Conservation (phyloP, 148 eudicot species). For the Vaccinium darrowii region DNA sequence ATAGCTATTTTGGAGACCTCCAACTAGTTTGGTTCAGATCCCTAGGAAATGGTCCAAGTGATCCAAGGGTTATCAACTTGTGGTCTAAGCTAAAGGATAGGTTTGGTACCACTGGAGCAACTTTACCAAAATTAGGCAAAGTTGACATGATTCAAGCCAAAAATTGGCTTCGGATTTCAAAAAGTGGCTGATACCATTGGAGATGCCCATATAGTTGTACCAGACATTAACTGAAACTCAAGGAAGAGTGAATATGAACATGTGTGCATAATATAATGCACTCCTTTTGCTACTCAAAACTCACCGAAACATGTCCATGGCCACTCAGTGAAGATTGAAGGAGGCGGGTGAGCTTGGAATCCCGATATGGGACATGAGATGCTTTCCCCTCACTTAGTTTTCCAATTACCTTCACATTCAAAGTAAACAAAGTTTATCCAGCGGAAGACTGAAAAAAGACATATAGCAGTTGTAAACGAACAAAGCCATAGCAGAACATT, state of each 20-base stretch:
- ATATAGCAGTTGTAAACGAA: neutral
- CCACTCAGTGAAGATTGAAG: slow-evolving; percentile 95
- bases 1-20: neutral
- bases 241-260: neutral
- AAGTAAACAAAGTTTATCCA: slow-evolving; percentile 15
- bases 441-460: neutral
- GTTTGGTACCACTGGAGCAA: neutral
- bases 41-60: neutral
- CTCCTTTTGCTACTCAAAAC: slow-evolving; percentile 20
- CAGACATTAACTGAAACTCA: neutral
- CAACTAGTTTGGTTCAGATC: neutral
- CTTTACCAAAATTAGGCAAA: neutral
- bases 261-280: neutral
- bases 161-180: neutral
- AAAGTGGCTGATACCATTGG: neutral
- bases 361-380: slow-evolving; percentile 91
- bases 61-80: neutral
- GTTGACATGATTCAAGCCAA: neutral
- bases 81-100: neutral
- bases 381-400: slow-evolving; percentile 99
- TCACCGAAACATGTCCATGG: slow-evolving; percentile 97
- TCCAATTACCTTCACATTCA: slow-evolving; percentile 76
- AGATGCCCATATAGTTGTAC: slow-evolving; percentile 1
- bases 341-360: slow-evolving; percentile 96
- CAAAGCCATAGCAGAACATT: neutral